Evolutionary conservation across 352 stramenopile genomes (phyloP), one percentile per base, ranked within the genome.

Genomic region (Phytophthora foliorum): DNA sequence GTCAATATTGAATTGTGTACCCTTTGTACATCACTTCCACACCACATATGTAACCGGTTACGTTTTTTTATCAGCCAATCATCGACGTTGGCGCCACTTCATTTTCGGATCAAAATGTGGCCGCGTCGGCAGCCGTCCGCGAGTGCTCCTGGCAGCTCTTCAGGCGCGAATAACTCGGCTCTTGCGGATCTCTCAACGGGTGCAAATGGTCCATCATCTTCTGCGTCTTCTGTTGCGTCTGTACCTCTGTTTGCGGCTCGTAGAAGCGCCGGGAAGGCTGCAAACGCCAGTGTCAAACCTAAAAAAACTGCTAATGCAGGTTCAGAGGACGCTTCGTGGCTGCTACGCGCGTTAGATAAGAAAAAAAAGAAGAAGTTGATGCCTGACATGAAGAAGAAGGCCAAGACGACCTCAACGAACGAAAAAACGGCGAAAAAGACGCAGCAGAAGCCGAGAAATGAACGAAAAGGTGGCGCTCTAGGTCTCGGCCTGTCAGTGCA

Each of bases 341-440:
- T 86, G 24, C 19, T 81, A 57, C 75, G 77, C 27, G 78, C 73
- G 2, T 49, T 77, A 29, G 69, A 85, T 34, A 78, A 73, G 55
- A 86, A 81, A 52, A 84, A 82, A 56, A 72, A 61, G 38, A 65
- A 61, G 38, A 63, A 69, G 19, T 22, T 39, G 0, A 69, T 74
- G 38, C 10, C 9, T 0, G 38, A 55, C 5, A 36, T 19, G 8
- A 63, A 70, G n/a, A 14, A 39, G 6, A 71, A 67, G 16, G 22
- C 16, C 5, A 24, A 25, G 2, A 48, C 17, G 22, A 2, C 13
- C 6, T 27, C 21, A 22, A 25, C 42, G 2, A 6, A n/a, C 3
- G 46, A 51, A 13, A 74, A 77, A 60, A 0, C 21, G 3, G 19
- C 19, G 14, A 66, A 68, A 59, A 72, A 32, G 10, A 53, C 50